Evolutionary conservation across 2,329 filamentous ascomycete genomes (phyloP).

Genomic region (Sclerotinia borealis): DNA sequence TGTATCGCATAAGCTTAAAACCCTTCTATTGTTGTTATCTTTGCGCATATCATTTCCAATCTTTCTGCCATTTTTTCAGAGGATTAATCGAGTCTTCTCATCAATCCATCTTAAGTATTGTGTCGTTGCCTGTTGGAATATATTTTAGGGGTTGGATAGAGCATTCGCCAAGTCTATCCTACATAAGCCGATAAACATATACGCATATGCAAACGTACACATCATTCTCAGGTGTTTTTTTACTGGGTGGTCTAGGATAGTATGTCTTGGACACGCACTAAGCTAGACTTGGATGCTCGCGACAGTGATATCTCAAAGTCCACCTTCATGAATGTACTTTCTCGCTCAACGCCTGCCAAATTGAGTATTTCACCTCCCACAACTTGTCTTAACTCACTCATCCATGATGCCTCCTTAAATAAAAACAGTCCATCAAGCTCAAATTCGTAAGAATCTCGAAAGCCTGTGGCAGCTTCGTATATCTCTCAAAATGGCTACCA

Average conservation of each 20-base stretch:
- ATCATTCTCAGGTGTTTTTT: neutral
- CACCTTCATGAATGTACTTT: neutral
- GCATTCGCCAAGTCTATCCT: neutral
- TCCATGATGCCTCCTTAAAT: neutral
- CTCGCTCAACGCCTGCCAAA: neutral
- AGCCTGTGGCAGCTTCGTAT: neutral
- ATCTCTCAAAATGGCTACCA: neutral
- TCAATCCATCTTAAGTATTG: neutral
- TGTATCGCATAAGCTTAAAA: neutral
- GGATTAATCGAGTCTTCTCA: neutral
- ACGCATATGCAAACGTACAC: neutral
- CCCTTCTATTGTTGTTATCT: neutral
- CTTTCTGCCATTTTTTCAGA: neutral
- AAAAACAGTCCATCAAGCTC: neutral
- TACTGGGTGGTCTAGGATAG: neutral
- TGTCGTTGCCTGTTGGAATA: neutral
- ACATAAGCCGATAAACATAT: neutral
- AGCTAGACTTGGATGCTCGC: neutral
- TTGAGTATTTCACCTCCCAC: too few species aligned
- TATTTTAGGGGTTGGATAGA: neutral
- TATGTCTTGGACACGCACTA: neutral
- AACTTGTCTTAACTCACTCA: neutral
- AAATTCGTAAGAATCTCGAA: neutral
- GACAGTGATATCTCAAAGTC: neutral
- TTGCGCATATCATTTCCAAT: neutral